Evolutionary conservation across 495 filamentous ascomycete genomes (phyloP).

Genomic region (Penicillium goetzii): DNA sequence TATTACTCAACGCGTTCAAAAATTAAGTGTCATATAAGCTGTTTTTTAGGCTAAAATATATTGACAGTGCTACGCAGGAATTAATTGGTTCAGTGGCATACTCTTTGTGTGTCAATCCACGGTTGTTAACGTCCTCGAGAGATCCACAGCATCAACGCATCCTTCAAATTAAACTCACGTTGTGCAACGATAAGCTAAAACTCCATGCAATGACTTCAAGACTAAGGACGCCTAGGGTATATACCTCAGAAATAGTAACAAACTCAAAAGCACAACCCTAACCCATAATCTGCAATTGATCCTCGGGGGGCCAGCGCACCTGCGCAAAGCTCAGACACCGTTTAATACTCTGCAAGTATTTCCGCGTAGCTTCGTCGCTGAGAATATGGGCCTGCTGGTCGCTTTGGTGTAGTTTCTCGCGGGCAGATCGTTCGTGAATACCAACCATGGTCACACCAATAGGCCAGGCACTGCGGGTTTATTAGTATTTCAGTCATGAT

Average conservation of each 20-base stretch:
- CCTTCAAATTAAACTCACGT: too few relatives aligned
- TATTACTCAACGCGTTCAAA: too few relatives aligned
- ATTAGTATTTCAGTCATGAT: slow-evolving; percentile 21
- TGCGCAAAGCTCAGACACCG: slow-evolving; percentile 95
- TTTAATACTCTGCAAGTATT: slow-evolving; percentile 98
- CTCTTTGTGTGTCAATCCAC: too few relatives aligned
- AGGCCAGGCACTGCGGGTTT: slow-evolving; percentile 73
- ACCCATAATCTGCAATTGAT: slow-evolving; percentile 93
- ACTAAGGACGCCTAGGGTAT: slow-evolving; percentile 17
- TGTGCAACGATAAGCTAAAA: not conserved
- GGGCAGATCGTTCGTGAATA: slow-evolving; percentile 93
- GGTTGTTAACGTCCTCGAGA: too few relatives aligned
- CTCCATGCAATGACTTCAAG: not conserved
- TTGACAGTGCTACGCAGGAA: too few relatives aligned
- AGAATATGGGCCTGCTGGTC: slow-evolving; percentile 94
- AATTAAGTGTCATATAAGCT: too few relatives aligned
- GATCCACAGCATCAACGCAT: too few relatives aligned
- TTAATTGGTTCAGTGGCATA: too few relatives aligned
- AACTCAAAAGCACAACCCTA: not conserved
- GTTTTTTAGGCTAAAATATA: too few relatives aligned
- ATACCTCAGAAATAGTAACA: not conserved
- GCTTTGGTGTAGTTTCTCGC: slow-evolving; percentile 90
- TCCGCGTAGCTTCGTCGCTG: slow-evolving; percentile 92
- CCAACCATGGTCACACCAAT: slow-evolving; percentile 99
- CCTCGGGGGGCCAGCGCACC: slow-evolving; percentile 92